A percentile compares a stretch with the other conserved stretches of the same genome.
Evolutionary conservation across 768 basidiomycete genomes (phyloP).

Genomic region (Fomitopsis serialis): DNA sequence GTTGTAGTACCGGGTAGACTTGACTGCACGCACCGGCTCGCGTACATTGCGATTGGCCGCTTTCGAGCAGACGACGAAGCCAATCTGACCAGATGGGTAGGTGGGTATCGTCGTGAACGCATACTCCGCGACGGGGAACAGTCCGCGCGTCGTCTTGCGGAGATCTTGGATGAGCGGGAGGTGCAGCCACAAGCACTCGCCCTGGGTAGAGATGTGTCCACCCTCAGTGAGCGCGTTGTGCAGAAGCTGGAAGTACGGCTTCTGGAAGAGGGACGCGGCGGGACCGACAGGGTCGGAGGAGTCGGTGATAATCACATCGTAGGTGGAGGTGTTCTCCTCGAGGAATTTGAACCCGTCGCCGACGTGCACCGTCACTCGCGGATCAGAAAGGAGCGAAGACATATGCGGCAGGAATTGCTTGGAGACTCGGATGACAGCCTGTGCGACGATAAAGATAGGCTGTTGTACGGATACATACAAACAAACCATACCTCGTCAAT

Average conservation of each 20-base stretch:
- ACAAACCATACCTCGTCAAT: slow-evolving; percentile 75
- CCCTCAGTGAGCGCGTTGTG: slow-evolving; percentile 86
- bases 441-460: not conserved
- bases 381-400: slow-evolving; percentile 74
- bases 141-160: slow-evolving; percentile 53
- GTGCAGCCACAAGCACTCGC: slow-evolving; percentile 94
- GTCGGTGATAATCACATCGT: slow-evolving; percentile 98
- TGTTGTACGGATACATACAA: not conserved
- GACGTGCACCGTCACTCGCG: slow-evolving; percentile 78
- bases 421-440: slow-evolving; percentile 94
- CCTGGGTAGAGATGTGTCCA: slow-evolving; percentile 93
- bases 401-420: slow-evolving; percentile 93
- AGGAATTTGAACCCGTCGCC: slow-evolving; percentile 98
- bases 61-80: slow-evolving; percentile 87
- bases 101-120: slow-evolving; percentile 97
- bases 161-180: slow-evolving; percentile 80
- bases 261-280: slow-evolving; percentile 89
- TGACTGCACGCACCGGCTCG: slow-evolving; percentile 67
- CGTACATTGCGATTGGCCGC: slow-evolving; percentile 63
- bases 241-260: slow-evolving; percentile 94
- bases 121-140: slow-evolving; percentile 85
- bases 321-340: slow-evolving; percentile 75
- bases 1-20: slow-evolving; percentile 81
- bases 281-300: slow-evolving; percentile 98
- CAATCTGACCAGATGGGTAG: slow-evolving; percentile 98